A percentile compares a stretch with the other conserved stretches of the same genome.
Conservation (phyloP, 2,329 filamentous ascomycete genomes). For the Arthrinium phaeospermum region DNA sequence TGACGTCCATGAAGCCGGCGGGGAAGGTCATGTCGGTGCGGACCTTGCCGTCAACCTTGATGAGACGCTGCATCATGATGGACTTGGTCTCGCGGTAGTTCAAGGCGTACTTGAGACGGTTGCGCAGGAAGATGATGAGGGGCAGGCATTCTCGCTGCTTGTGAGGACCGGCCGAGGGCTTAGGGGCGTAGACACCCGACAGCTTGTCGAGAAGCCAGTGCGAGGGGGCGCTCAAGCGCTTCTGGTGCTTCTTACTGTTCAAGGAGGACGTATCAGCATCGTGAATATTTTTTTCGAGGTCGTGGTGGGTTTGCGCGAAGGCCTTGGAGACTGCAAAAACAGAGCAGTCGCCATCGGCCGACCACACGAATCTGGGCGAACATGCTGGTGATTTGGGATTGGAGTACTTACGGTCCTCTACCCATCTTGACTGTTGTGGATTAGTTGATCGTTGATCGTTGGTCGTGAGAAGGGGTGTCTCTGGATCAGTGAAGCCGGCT, state of each 20-base stretch:
- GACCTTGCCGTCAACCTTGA: slow-evolving; percentile 99
- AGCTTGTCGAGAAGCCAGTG: slow-evolving; percentile 99
- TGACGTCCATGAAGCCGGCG: slow-evolving; percentile 99
- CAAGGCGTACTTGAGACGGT: slow-evolving; percentile 98
- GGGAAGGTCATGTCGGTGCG: slow-evolving; percentile 98
- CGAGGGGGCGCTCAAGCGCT: slow-evolving; percentile 98
- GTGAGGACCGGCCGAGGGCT: slow-evolving; percentile 86
- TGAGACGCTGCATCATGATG: slow-evolving; percentile 98
- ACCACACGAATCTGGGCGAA: neutral
- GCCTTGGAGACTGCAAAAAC: neutral
- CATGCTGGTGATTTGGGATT: neutral
- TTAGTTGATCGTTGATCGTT: slow-evolving; percentile 38
- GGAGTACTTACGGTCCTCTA: slow-evolving; percentile 59
- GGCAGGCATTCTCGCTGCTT: slow-evolving; percentile 99
- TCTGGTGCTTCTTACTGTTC: slow-evolving; percentile 96
- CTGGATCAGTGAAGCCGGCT: slow-evolving; percentile 17
- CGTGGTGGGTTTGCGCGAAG: neutral
- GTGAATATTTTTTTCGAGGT: slow-evolving; percentile 27
- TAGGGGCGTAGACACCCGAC: slow-evolving; percentile 83
- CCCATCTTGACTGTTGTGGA: slow-evolving; percentile 50
- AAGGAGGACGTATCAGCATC: slow-evolving; percentile 39
- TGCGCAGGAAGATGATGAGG: slow-evolving; percentile 96
- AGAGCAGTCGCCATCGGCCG: neutral
- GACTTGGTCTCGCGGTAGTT: slow-evolving; percentile 97
- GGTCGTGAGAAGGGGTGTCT: slow-evolving; percentile 33